phyloP scores from a whole-genome alignment of 805 yeast genomes.

The Wickerhamiella qilinensis region DNA sequence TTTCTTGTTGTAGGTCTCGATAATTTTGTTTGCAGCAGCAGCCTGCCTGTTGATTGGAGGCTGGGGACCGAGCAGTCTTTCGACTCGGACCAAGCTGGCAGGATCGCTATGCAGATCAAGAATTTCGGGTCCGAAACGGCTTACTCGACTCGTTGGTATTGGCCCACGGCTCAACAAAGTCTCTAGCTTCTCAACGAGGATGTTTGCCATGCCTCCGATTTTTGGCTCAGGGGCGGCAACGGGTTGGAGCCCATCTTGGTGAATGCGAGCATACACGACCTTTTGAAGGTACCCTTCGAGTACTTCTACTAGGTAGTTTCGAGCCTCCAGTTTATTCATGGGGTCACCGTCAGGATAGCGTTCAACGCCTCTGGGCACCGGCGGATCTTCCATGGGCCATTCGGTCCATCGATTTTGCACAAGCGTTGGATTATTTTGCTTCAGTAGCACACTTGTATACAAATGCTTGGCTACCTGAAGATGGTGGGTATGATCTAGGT shows the following conservation, averaged over 20 bases:
- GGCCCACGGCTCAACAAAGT: background rate
- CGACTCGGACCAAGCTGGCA: background rate
- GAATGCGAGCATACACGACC: conserved; percentile 12
- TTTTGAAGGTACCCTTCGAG: conserved; percentile 13
- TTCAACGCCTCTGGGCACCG: conserved; percentile 8
- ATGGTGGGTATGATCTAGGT: conserved; percentile 15
- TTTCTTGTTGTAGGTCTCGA: background rate
- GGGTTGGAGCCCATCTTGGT: conserved; percentile 9
- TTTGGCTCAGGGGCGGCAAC: conserved; percentile 11
- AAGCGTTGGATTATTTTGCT: conserved; percentile 23
- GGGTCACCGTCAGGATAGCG: conserved; percentile 6
- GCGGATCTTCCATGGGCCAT: conserved; percentile 38
- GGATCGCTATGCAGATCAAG: background rate
- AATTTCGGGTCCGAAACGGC: background rate
- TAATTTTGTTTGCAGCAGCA: background rate
- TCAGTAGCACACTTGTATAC: conserved; percentile 37
- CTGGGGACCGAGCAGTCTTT: background rate
- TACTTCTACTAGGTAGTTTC: conserved; percentile 12
- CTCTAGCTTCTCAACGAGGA: conserved; percentile 6
- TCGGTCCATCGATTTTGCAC: conserved; percentile 31
- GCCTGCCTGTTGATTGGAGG: background rate
- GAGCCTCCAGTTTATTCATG: conserved; percentile 4
- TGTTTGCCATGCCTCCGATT: conserved; percentile 2
- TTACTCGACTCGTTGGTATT: background rate
- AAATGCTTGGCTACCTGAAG: conserved; percentile 47